Evolutionary conservation across 495 filamentous ascomycete genomes (phyloP).

Genomic region (Annulohypoxylon maeteangense): DNA sequence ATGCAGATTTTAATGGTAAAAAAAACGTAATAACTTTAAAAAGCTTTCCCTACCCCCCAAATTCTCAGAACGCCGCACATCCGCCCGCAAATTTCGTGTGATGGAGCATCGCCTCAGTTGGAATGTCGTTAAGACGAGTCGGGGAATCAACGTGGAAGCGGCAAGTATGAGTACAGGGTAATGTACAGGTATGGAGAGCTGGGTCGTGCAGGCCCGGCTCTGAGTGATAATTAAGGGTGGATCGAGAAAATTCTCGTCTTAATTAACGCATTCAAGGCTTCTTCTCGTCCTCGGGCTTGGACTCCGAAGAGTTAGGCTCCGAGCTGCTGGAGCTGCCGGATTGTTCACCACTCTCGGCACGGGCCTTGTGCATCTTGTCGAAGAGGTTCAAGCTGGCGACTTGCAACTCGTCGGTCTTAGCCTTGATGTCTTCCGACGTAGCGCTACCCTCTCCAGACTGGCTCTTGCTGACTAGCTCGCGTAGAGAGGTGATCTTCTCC

Average conservation of each 20-base stretch:
- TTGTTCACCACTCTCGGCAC: constrained; percentile 68
- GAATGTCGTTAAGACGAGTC: constrained; percentile 33
- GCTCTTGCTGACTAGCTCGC: constrained; percentile 93
- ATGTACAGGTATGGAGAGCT: constrained; percentile 49
- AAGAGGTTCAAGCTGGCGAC: constrained; percentile 95
- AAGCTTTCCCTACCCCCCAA: constrained; percentile 49
- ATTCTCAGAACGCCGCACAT: constrained; percentile 61
- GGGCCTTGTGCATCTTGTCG: constrained; percentile 99
- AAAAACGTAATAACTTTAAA: constrained; percentile 33
- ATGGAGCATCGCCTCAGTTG: constrained; percentile 43
- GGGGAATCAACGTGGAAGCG: constrained; percentile 40
- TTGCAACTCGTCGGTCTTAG: constrained; percentile 98
- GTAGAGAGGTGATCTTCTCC: constrained; percentile 90
- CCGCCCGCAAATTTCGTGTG: constrained; percentile 50
- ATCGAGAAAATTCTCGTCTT: constrained; percentile 36
- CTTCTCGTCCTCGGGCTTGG: constrained; percentile 82
- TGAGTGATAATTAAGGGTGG: constrained; percentile 47
- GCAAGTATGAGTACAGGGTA: constrained; percentile 58
- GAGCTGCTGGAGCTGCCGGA: constrained; percentile 45
- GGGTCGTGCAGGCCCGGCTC: constrained; percentile 44
- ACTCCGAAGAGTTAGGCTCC: constrained; percentile 66
- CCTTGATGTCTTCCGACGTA: constrained; percentile 91
- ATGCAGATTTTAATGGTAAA: constrained; percentile 20
- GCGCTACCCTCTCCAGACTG: constrained; percentile 89
- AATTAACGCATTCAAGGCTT: constrained; percentile 56